A percentile compares a stretch with the other conserved stretches of the same genome.
phyloP scores from a whole-genome alignment of 2,329 filamentous ascomycete species.

The Trichoderma sp. region DNA sequence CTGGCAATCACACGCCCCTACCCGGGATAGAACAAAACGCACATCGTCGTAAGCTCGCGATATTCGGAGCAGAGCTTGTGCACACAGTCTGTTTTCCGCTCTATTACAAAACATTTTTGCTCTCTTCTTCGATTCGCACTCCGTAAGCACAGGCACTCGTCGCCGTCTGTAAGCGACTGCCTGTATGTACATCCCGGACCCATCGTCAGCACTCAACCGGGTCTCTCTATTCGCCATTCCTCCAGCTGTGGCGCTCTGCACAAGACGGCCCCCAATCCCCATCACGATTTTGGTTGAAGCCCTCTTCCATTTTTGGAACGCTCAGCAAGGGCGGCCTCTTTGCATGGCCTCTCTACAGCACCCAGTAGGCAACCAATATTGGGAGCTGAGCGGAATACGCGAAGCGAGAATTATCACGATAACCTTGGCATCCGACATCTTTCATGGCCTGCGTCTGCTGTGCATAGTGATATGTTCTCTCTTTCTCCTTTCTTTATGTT shows the following conservation, averaged over 20 bases:
- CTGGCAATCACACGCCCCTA: not conserved
- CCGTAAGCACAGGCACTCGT: not conserved
- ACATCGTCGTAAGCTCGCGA: not conserved
- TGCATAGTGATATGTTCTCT: not conserved
- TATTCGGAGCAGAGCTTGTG: not conserved
- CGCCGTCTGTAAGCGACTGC: not conserved
- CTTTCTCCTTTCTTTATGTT: not conserved
- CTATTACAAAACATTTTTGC: not conserved
- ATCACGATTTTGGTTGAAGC: not conserved
- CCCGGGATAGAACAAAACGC: not conserved
- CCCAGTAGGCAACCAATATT: not conserved
- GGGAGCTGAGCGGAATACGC: conserved; percentile 4
- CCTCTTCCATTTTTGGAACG: conserved; percentile 21
- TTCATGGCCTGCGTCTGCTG: not conserved
- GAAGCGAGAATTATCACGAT: not conserved
- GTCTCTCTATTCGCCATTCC: not conserved
- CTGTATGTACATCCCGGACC: not conserved
- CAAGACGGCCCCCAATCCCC: conserved; percentile 17
- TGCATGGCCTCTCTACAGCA: conserved; percentile 14
- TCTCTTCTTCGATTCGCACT: not conserved
- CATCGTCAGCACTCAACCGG: conserved; percentile 20
- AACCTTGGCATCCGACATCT: not conserved
- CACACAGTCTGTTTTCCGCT: not conserved
- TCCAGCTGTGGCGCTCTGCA: conserved; percentile 17
- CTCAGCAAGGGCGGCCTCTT: conserved; percentile 23